Evolutionary conservation across 179 eudicot species (phyloP).

Genomic region (Spinacia oleracea): DNA sequence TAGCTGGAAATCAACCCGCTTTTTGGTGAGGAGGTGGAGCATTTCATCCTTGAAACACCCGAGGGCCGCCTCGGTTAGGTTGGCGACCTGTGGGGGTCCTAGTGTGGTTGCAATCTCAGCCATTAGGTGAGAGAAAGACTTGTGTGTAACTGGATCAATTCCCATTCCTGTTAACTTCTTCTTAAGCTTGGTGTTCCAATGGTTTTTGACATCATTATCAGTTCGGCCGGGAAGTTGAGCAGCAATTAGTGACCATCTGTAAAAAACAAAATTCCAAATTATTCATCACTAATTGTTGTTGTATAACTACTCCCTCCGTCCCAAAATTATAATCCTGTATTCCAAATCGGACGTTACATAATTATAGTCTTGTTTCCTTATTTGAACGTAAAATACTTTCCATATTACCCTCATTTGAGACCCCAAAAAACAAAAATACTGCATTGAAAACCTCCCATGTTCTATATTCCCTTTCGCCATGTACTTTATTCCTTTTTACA

Average conservation of each 20-base stretch:
- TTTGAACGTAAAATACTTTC: no score
- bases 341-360: no score
- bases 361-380: no score
- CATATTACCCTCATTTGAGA: no score
- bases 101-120: slow-evolving; percentile 84
- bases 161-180: slow-evolving; percentile 98
- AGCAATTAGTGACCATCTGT: slow-evolving; percentile 92
- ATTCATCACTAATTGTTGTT: neutral
- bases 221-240: slow-evolving; percentile 94
- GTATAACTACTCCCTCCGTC: no score
- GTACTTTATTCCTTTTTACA: no score
- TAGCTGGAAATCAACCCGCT: slow-evolving; percentile 62
- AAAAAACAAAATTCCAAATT: neutral
- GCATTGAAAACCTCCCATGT: no score
- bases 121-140: slow-evolving; percentile 93
- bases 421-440: no score
- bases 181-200: slow-evolving; percentile 95
- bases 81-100: slow-evolving; percentile 86
- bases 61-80: slow-evolving; percentile 86
- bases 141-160: slow-evolving; percentile 94
- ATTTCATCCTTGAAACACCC: slow-evolving; percentile 97
- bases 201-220: slow-evolving; percentile 92
- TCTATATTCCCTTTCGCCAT: no score
- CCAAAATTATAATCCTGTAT: no score
- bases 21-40: slow-evolving; percentile 92